Base-by-base conservation (phyloP, 441 rosid species). In the Raphanus hybrid region DNA sequence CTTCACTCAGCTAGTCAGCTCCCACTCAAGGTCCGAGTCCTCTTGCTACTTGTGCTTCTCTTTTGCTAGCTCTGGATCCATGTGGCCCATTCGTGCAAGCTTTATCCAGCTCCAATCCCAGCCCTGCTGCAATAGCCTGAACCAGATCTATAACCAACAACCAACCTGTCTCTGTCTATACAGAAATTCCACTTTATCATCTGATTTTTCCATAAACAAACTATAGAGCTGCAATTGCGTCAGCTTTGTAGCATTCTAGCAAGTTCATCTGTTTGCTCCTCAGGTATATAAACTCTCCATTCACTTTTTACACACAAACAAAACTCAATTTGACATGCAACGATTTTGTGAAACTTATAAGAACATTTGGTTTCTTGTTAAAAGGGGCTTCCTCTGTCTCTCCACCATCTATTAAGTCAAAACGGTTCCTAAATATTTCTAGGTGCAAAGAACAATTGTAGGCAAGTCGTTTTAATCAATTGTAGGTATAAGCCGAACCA, bases 351-450 rank as follows among this genome's bases (percentile, higher is more conserved):
- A 43, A 43, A 11, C 50, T 3, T 43, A 15, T 16, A 3, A 8
- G 29, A 67, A 29, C 74, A 66, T 2, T 16, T 43, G 16, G 48
- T 50, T 43, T 62, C 48, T 32, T 20, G 73, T n/a, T 61, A 52
- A 34, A 75, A 87, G 89, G 88, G 74, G 58, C 34, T 35, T 62
- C 74, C 37, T 62, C 75, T 23, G 57, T 71, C 23, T 9, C 81
- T 71, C 54, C 72, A 52, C 74, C 82, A 18, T 34, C 88, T 35
- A 67, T 84, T n/a, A 71, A 16, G 32, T 45, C 88, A 60, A 23
- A 62, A 86, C 12, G 78, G 81, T 74, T 75, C 89, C 70, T 90
- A 76, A 75, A 80, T 81, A 82, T 82, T 89, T 60, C 70, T 45
- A 9, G 88, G 88, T 59, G 10, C 76, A 48, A 84, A 74, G 72